Evolutionary conservation across 2,329 filamentous ascomycete species (phyloP).

Genomic region (Trichoderma endophyticum): DNA sequence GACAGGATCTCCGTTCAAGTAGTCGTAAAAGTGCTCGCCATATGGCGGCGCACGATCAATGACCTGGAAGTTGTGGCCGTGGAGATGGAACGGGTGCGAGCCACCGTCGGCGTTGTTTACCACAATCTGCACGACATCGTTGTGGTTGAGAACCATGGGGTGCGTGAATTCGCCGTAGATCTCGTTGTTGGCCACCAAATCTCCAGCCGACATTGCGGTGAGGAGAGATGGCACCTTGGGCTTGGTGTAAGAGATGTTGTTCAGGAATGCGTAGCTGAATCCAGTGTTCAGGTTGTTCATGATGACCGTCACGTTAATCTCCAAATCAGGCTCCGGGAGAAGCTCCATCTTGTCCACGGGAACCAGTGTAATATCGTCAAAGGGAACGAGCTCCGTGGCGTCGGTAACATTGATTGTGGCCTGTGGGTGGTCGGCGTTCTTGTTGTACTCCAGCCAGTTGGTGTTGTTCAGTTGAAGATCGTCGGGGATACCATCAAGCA

Average conservation of each 20-base stretch:
- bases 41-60: slow-evolving; percentile 12
- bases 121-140: slow-evolving; percentile 18
- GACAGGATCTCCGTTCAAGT: slow-evolving; percentile 2
- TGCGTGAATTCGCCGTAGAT: slow-evolving; percentile 39
- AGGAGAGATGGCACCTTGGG: slow-evolving; percentile 68
- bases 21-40: slow-evolving; percentile 12
- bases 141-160: slow-evolving; percentile 26
- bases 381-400: slow-evolving; percentile 49
- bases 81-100: slow-evolving; percentile 38
- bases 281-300: slow-evolving; percentile 57
- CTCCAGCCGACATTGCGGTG: slow-evolving; percentile 56
- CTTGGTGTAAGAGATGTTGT: slow-evolving; percentile 60
- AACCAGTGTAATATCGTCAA: slow-evolving; percentile 54
- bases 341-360: slow-evolving; percentile 52
- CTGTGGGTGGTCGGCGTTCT: slow-evolving; percentile 25
- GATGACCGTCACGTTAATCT: slow-evolving; percentile 46
- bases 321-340: slow-evolving; percentile 46
- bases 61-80: slow-evolving; percentile 36
- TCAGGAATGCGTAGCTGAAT: slow-evolving; percentile 52
- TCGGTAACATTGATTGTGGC: slow-evolving; percentile 23
- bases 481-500: slow-evolving; percentile 43
- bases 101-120: slow-evolving; percentile 13
- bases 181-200: slow-evolving; percentile 1
- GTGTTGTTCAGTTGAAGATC: slow-evolving; percentile 47
- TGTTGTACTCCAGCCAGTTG: slow-evolving; percentile 34